A percentile compares a stretch with the other conserved stretches of the same genome.
phyloP scores from a whole-genome alignment of 441 rosid species.

The Adansonia madagascariensis region DNA sequence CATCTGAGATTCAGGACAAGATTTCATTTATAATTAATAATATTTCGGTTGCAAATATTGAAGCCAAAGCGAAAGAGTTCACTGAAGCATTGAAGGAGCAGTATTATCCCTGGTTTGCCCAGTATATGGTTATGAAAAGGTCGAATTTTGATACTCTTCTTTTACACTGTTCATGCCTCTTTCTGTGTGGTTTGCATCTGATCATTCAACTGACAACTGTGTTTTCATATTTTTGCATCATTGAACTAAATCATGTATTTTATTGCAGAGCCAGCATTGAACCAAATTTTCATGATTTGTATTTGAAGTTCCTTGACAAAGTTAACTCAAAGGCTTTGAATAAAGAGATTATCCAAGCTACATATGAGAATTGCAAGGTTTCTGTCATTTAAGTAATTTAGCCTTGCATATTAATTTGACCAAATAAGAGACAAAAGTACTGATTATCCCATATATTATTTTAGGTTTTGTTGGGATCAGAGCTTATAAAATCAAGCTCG shows the following conservation, averaged over 20 bases:
- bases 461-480: slow-evolving; percentile 97
- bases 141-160: slow-evolving; percentile 23
- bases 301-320: slow-evolving; percentile 95
- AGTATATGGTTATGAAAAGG: slow-evolving; percentile 99
- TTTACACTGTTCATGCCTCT: neutral
- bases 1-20: slow-evolving; percentile 86
- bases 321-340: slow-evolving; percentile 81
- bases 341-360: slow-evolving; percentile 88
- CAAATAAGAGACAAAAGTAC: slow-evolving; percentile 11
- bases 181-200: neutral
- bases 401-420: neutral
- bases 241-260: slow-evolving; percentile 15
- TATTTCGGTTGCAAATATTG: slow-evolving; percentile 81
- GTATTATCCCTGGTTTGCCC: slow-evolving; percentile 95
- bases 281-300: slow-evolving; percentile 96
- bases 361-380: slow-evolving; percentile 99
- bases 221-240: slow-evolving; percentile 15
- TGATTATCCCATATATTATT: slow-evolving; percentile 25
- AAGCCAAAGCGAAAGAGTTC: slow-evolving; percentile 84
- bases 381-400: slow-evolving; percentile 12
- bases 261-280: slow-evolving; percentile 94
- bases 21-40: slow-evolving; percentile 90
- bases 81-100: slow-evolving; percentile 81
- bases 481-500: slow-evolving; percentile 96
- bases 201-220: neutral